Percentiles rank a stretch among this genome's conserved stretches.
phyloP scores from a whole-genome alignment of 2,329 filamentous ascomycete genomes.

The Hypoxylon sp. region DNA sequence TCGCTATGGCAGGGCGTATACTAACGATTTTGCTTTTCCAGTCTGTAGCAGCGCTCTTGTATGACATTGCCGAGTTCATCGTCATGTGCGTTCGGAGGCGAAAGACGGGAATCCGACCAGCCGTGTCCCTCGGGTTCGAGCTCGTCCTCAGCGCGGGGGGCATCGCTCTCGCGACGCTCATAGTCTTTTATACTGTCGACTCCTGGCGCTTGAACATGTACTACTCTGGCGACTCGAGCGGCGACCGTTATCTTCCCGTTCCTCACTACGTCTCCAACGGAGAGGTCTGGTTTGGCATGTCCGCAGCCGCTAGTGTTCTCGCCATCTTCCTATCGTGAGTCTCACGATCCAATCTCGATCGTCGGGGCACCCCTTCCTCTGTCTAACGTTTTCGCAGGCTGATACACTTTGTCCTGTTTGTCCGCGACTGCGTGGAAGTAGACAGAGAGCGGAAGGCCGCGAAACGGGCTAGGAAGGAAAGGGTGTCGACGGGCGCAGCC shows the following conservation, averaged over 20 bases:
- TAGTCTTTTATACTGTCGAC: slow-evolving; percentile 6
- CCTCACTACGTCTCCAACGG: slow-evolving; percentile 9
- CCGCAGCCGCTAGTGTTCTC: slow-evolving; percentile 1
- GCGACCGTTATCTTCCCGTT: background rate
- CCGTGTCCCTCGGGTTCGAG: slow-evolving; percentile 28
- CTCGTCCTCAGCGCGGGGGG: slow-evolving; percentile 17
- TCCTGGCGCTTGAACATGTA: slow-evolving; percentile 2
- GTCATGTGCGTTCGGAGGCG: slow-evolving; percentile 12
- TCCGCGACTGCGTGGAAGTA: slow-evolving; percentile 35
- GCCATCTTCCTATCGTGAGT: slow-evolving; percentile 23
- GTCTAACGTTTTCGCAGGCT: slow-evolving; percentile 5
- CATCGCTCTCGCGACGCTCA: slow-evolving; percentile 4
- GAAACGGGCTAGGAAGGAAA: background rate
- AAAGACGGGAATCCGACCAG: slow-evolving; percentile 15
- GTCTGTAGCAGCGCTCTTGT: background rate
- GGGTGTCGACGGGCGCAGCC: background rate
- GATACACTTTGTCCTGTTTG: slow-evolving; percentile 31
- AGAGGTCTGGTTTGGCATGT: slow-evolving; percentile 15
- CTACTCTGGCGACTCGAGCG: background rate
- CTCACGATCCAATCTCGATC: too few species aligned
- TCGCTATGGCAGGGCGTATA: background rate
- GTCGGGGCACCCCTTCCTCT: background rate
- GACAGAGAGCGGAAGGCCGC: slow-evolving; percentile 14
- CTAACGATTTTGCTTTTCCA: background rate
- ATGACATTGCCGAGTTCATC: slow-evolving; percentile 23